A percentile compares a stretch with the other conserved stretches of the same genome.
These are phyloP conservation scores for Coemansia sp. DNA, from an alignment of 192 early-diverging fungal genomes.

Conservation along the genomic window DNA sequence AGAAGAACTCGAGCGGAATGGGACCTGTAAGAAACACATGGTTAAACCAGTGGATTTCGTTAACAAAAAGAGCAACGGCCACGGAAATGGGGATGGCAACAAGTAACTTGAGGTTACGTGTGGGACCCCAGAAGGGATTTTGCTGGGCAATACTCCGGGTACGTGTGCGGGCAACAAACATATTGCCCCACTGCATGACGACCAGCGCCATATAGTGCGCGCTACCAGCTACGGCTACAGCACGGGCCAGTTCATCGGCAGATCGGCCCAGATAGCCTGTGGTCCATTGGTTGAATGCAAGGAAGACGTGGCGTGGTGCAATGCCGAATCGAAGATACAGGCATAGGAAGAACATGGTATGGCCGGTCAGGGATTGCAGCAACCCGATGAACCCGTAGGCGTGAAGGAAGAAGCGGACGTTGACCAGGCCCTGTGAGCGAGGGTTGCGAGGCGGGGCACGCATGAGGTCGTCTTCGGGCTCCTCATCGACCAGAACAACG, in stretches of 20 bases:
- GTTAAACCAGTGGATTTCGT: slow-evolving; percentile 38
- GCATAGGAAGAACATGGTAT: slow-evolving; percentile 73
- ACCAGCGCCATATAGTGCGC: slow-evolving; percentile 56
- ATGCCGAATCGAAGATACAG: slow-evolving; percentile 63
- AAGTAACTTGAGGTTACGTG: slow-evolving; percentile 30
- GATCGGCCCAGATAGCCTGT: slow-evolving; percentile 60
- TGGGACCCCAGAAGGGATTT: slow-evolving; percentile 52
- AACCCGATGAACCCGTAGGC: slow-evolving; percentile 80
- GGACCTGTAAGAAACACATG: slow-evolving; percentile 53
- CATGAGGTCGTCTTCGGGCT: slow-evolving; percentile 75
- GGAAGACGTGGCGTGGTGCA: slow-evolving; percentile 50
- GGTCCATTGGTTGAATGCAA: slow-evolving; percentile 60
- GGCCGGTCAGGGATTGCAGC: slow-evolving; percentile 64
- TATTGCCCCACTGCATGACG: slow-evolving; percentile 54
- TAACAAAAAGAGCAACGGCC: slow-evolving; percentile 30
- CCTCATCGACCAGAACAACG: slow-evolving; percentile 73
- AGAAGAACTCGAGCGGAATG: slow-evolving; percentile 62
- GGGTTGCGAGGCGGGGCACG: slow-evolving; percentile 68
- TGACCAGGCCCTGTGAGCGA: slow-evolving; percentile 65
- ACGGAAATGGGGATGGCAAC: slow-evolving; percentile 41
- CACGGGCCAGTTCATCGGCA: slow-evolving; percentile 47
- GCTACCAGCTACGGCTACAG: slow-evolving; percentile 31
- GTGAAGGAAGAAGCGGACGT: slow-evolving; percentile 65
- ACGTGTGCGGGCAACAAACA: slow-evolving; percentile 54
- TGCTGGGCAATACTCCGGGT: slow-evolving; percentile 38